Evolutionary conservation across 2,329 filamentous ascomycete genomes (phyloP).

Genomic region (Fusarium chuoi): DNA sequence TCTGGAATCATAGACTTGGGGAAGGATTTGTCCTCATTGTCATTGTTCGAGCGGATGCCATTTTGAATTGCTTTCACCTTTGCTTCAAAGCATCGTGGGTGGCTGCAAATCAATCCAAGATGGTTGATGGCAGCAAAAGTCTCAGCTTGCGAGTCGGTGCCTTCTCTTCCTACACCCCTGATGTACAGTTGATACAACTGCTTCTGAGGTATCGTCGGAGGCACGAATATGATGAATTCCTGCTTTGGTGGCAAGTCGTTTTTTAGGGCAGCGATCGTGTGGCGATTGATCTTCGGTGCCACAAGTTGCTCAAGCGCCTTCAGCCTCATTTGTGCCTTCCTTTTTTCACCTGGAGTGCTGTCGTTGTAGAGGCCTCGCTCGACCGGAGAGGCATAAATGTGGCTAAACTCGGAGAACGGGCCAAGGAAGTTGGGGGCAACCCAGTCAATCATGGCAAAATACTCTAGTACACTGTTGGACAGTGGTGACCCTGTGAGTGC

Average conservation of each 20-base stretch:
- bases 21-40: constrained; percentile 26
- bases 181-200: constrained; percentile 67
- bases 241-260: constrained; percentile 77
- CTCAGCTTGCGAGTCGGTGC: constrained; percentile 7
- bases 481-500: constrained; percentile 89
- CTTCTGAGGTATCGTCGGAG: constrained; percentile 73
- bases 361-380: constrained; percentile 75
- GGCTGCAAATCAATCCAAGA: constrained; percentile 62
- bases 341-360: constrained; percentile 65
- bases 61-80: constrained; percentile 43
- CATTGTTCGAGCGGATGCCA: not conserved
- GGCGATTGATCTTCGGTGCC: constrained; percentile 80
- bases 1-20: constrained; percentile 42
- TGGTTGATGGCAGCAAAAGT: constrained; percentile 53
- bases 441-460: constrained; percentile 90
- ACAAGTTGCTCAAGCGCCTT: constrained; percentile 77
- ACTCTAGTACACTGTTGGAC: constrained; percentile 85
- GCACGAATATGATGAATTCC: constrained; percentile 83
- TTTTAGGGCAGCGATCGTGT: constrained; percentile 72
- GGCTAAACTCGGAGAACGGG: constrained; percentile 71
- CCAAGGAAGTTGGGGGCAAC: constrained; percentile 83
- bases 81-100: constrained; percentile 60
- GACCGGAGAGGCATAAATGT: constrained; percentile 79
- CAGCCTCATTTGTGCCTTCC: constrained; percentile 72
- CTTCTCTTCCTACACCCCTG: constrained; percentile 19